Evolutionary conservation across 75 land plant genomes (phyloP), one percentile per base, ranked within the genome.

Genomic region (Cunninghamia lanceolata): DNA sequence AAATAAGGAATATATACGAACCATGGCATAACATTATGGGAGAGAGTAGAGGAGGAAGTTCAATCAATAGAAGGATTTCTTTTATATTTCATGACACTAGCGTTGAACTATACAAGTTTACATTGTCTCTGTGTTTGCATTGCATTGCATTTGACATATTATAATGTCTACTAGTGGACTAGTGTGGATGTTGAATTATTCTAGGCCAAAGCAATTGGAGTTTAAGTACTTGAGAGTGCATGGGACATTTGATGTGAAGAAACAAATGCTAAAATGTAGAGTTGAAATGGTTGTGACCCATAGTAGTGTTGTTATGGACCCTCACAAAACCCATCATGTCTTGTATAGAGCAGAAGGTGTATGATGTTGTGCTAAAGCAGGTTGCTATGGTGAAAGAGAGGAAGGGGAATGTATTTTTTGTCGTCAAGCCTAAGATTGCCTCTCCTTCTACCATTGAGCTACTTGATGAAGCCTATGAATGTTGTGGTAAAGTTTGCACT

Each of bases 401-500:
- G 34, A 84, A 84, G 34, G 50, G 84, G 8, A 83, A 73, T 1
- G 66, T 36, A 4, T 39, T 53, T 28, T 56, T 76, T 14, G 92
- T 88, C 32, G 92, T 88, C 39, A 84, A 83, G 75, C 91, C 91
- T 39, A 93, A 91, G 28, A 14, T 89, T 19, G 47, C 42, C 38
- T 50, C 89, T 34, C 89, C 87, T 3, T 87, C 85, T 25, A 56
- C 89, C 15, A 35, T 56, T 40, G 73, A 86, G 77, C 81, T 96
- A 86, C 91, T 96, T 88, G 86, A 88, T 17, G 98, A 96, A 39
- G 98, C 98, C 0, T 96, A 96, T 89, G 89, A 89, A 50, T 86
- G 99, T 3, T 96, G 99, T 81, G 91, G 99, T 32, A 95, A 96
- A 85, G 93, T 96, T 25, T 96, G 99, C 84, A 97, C 94, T 14